Percentiles rank a stretch among this genome's conserved stretches.
These are phyloP conservation scores for Gynochthodes officinalis DNA, from an alignment of 257 asterid species.

Conservation along the genomic window DNA sequence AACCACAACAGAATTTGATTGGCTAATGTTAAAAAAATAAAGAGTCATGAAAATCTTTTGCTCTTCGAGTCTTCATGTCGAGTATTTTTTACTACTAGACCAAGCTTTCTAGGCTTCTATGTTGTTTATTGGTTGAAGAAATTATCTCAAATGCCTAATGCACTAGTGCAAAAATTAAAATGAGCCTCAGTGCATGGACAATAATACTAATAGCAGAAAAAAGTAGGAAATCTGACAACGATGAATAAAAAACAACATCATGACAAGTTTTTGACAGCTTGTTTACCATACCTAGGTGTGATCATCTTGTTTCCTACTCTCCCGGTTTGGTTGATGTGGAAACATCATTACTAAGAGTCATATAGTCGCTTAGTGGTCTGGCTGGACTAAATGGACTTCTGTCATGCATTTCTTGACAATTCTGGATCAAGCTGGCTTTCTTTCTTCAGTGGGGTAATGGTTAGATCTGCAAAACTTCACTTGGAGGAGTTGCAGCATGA, in stretches of 20 bases:
- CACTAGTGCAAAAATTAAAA: too few relatives aligned
- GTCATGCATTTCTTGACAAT: constrained; percentile 9
- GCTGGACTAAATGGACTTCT: constrained; percentile 9
- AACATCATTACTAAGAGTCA: background rate
- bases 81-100: too few relatives aligned
- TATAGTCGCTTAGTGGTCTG: background rate
- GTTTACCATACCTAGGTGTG: background rate
- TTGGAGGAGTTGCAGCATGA: background rate
- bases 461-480: constrained; percentile 4
- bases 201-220: too few relatives aligned
- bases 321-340: constrained; percentile 10
- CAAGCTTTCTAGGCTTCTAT: too few relatives aligned
- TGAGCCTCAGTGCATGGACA: too few relatives aligned
- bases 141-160: too few relatives aligned
- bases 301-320: background rate
- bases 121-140: too few relatives aligned
- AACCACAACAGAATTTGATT: too few relatives aligned
- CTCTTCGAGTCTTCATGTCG: too few relatives aligned
- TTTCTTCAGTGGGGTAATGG: background rate
- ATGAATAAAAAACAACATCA: background rate
- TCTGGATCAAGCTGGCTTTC: constrained; percentile 8
- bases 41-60: too few relatives aligned
- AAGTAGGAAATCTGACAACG: too few relatives aligned
- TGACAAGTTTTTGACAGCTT: background rate
- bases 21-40: too few relatives aligned